These are phyloP conservation scores for Candida multigemmis DNA, from an alignment of 805 yeast species.

Conservation along the genomic window DNA sequence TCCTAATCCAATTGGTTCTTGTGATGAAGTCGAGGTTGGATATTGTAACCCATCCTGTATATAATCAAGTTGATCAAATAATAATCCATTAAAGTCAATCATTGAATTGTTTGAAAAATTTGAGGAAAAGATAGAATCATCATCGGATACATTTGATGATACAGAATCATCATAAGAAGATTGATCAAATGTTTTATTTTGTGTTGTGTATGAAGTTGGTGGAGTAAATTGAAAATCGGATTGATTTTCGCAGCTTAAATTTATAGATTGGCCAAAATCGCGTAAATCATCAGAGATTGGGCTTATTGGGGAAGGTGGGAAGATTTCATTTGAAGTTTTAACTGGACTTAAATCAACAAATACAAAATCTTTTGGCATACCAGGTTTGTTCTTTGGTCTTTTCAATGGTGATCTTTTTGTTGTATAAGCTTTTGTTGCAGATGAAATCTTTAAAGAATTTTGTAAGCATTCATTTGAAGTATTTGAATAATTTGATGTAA, in stretches of 20 bases:
- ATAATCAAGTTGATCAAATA: constrained; percentile 4
- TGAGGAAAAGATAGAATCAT: constrained; percentile 11
- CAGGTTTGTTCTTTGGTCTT: constrained; percentile 37
- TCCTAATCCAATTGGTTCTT: no score
- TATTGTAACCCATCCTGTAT: constrained; percentile 4
- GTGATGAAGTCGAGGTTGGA: not conserved
- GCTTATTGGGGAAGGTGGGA: no score
- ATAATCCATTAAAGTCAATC: constrained; percentile 4
- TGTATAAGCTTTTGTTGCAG: constrained; percentile 25
- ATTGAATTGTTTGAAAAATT: constrained; percentile 4
- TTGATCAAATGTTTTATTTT: not conserved
- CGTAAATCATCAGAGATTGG: no score
- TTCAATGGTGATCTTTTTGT: constrained; percentile 30
- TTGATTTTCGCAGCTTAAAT: no score
- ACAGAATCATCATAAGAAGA: constrained; percentile 12
- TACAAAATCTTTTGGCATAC: constrained; percentile 36
- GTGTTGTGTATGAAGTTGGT: constrained; percentile 1
- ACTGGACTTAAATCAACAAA: constrained; percentile 38
- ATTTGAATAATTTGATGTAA: constrained; percentile 5
- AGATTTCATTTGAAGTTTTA: constrained; percentile 16
- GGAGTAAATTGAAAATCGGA: constrained; percentile 4
- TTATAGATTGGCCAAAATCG: no score
- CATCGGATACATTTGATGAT: constrained; percentile 8
- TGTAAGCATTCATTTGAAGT: constrained; percentile 30
- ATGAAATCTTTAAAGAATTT: constrained; percentile 32